Evolutionary conservation across 495 filamentous ascomycete species (phyloP), one percentile per base, ranked within the genome.

Genomic region (Penicillium cinerascens): DNA sequence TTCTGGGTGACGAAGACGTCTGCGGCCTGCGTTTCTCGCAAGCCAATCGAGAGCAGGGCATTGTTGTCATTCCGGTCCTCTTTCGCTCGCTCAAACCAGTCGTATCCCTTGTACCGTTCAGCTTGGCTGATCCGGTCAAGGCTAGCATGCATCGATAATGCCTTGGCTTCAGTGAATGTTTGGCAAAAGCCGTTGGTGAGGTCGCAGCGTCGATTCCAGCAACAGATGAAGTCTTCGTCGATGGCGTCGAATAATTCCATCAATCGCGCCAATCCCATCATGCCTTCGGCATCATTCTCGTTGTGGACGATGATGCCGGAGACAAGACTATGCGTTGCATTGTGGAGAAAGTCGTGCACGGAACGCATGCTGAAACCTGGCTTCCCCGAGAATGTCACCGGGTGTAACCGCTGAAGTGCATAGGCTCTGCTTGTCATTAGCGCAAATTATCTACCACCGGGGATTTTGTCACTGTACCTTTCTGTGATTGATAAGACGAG

Each of bases 1-100:
- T 88, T 82, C 66, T 92, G 88, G 29, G 86, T 89, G 7, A 82
- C 75, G 8, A 82, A 76, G 8, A 91, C 71, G 59, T 95, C 88
- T 16, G 82, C 76, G 20, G 84, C 79, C 66, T 90, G 86, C 8
- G 74, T 80, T 49, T 92, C 83, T 33, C 85, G 76, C 38, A 89
- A 57, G 29, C 78, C 65, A 21, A 84, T 66, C 15, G 73, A 59
- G 1, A 66, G 61, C 2, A 70, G 52, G 22, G 71, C 69, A 51
- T 76, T 72, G 26, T 72, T 73, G 37, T 64, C 58, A 17, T 55
- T 49, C 0, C 46, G 47, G 21, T 62, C 58, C 22, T 47, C 64
- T 41, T 65, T 69, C 25, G 61, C 61, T 33, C 58, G 58, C 82
- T 84, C 39, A 82, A 83, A 93, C 81, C 46, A 89, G 87, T 64